phyloP scores from a whole-genome alignment of 2,329 filamentous ascomycete genomes.

The Davidsoniella australis region DNA sequence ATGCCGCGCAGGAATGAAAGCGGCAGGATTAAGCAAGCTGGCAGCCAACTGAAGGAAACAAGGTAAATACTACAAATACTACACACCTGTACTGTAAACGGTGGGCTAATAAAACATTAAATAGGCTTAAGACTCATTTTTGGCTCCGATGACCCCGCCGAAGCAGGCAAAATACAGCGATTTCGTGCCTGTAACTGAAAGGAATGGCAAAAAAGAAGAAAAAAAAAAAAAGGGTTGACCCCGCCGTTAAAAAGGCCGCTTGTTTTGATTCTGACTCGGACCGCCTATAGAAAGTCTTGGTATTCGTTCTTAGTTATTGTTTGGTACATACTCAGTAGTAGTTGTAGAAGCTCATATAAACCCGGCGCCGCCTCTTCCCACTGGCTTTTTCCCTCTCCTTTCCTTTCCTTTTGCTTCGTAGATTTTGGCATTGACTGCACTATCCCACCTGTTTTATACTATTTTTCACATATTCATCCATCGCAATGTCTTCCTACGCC shows the following conservation, averaged over 20 bases:
- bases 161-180: neutral
- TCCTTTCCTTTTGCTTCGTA: neutral
- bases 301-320: neutral
- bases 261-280: neutral
- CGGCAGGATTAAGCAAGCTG: too few relatives aligned
- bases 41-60: too few relatives aligned
- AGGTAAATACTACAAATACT: too few relatives aligned
- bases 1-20: too few relatives aligned
- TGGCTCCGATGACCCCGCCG: constrained; percentile 12
- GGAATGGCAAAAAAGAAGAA: neutral
- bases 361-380: constrained; percentile 1
- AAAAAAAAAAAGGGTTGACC: constrained; percentile 10
- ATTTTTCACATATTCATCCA: constrained; percentile 8
- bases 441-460: constrained; percentile 2
- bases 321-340: neutral
- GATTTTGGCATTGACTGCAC: constrained; percentile 6
- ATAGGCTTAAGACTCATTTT: too few relatives aligned
- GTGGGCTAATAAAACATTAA: too few relatives aligned
- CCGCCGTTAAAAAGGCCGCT: constrained; percentile 4
- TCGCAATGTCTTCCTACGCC: constrained; percentile 31
- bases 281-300: neutral
- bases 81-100: too few relatives aligned
- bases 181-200: neutral
- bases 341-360: constrained; percentile 2
- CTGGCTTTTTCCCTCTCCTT: neutral